Conservation (phyloP, 805 yeast genomes). For the Monosporozyma solicola region DNA sequence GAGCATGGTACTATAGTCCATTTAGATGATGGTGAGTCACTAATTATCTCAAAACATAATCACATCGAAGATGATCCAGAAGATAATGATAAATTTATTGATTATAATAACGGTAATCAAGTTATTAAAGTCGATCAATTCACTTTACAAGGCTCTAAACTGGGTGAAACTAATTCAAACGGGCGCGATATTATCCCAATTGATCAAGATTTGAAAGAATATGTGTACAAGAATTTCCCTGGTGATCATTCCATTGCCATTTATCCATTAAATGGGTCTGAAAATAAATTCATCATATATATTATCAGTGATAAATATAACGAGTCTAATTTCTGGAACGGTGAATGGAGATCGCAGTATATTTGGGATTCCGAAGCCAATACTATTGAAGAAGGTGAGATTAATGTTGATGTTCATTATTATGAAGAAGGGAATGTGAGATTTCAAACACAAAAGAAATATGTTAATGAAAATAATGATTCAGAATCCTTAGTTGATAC, state of each 20-base stretch:
- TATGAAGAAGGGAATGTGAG: conserved; percentile 95
- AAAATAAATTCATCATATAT: conserved; percentile 34
- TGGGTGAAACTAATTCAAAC: conserved; percentile 24
- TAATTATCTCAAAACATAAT: conserved; percentile 44
- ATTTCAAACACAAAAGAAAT: conserved; percentile 41
- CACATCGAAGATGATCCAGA: conserved; percentile 36
- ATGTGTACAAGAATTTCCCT: conserved; percentile 62
- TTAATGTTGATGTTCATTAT: conserved; percentile 74
- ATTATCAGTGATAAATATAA: conserved; percentile 66
- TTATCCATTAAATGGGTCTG: conserved; percentile 27
- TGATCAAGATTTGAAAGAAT: conserved; percentile 27
- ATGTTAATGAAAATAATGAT: conserved; percentile 14
- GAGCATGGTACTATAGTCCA: conserved; percentile 28
- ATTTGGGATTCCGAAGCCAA: conserved; percentile 29
- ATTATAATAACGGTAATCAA: conserved; percentile 36
- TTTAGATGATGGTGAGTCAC: conserved; percentile 25
- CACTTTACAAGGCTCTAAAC: conserved; percentile 40
- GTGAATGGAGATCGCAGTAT: conserved; percentile 75
- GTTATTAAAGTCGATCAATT: conserved; percentile 54
- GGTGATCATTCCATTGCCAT: conserved; percentile 41
- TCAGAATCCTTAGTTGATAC: conserved; percentile 30
- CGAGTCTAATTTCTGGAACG: conserved; percentile 77
- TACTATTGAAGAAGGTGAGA: conserved; percentile 39
- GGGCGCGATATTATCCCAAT: background rate
- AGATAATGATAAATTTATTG: conserved; percentile 46